Conservation (phyloP, 164 flowering plant species). For the Umbellularia californica region DNA sequence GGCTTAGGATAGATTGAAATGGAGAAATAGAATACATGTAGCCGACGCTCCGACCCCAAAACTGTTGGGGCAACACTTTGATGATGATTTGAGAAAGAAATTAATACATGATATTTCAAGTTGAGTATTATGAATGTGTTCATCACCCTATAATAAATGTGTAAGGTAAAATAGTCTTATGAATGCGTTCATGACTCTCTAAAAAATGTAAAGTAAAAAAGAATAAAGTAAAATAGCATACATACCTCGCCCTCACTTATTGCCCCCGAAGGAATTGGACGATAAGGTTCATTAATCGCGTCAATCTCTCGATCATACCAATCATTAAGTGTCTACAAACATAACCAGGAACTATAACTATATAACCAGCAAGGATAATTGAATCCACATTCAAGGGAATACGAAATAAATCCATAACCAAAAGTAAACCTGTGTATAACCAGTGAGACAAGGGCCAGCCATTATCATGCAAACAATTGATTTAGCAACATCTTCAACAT, state of each 20-base stretch:
- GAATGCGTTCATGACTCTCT: neutral
- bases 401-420: neutral
- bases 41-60: no score
- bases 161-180: neutral
- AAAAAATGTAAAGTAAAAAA: neutral
- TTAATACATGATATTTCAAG: neutral
- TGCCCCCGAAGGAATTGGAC: constrained; percentile 97
- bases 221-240: neutral
- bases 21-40: no score
- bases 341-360: constrained; percentile 2
- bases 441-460: constrained; percentile 95
- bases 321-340: constrained; percentile 75
- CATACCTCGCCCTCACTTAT: constrained; percentile 83
- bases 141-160: neutral
- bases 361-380: constrained; percentile 2
- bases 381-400: constrained; percentile 5
- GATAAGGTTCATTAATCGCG: constrained; percentile 96
- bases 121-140: neutral
- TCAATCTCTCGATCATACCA: constrained; percentile 97
- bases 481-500: constrained; percentile 80
- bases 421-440: constrained; percentile 78
- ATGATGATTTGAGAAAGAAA: neutral
- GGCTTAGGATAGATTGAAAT: no score
- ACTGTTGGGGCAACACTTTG: no score
- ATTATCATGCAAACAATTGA: constrained; percentile 83